Conservation (phyloP, 805 yeast species). For the Saturnispora sekii region DNA sequence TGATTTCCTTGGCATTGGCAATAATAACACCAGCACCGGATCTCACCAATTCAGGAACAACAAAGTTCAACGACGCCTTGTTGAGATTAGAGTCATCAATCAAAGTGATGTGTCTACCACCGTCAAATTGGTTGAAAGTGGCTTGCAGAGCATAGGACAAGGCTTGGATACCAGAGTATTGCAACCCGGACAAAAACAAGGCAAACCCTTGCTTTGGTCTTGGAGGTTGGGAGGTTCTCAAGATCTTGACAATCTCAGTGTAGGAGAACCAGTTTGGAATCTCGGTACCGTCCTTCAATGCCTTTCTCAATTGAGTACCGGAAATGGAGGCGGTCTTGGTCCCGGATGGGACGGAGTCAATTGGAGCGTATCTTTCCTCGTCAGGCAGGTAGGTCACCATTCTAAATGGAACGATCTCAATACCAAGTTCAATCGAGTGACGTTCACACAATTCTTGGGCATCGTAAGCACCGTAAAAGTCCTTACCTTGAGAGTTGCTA, state of each 20-base stretch:
- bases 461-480: constrained; percentile 94
- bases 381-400: constrained; percentile 96
- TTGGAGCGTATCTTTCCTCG: constrained; percentile 89
- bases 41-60: constrained; percentile 66
- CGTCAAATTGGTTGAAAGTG: constrained; percentile 80
- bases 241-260: constrained; percentile 87
- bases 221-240: constrained; percentile 90
- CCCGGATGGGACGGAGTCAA: constrained; percentile 76
- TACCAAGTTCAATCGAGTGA: constrained; percentile 67
- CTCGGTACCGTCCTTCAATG: constrained; percentile 74
- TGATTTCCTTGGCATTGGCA: constrained; percentile 38
- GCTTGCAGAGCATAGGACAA: constrained; percentile 80
- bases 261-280: constrained; percentile 97
- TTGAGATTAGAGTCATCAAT: constrained; percentile 30
- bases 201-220: constrained; percentile 85
- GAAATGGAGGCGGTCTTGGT: constrained; percentile 75
- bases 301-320: constrained; percentile 88
- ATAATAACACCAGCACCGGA: constrained; percentile 91
- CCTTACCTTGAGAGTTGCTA: constrained; percentile 73
- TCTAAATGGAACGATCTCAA: constrained; percentile 91
- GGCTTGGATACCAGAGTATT: constrained; percentile 51
- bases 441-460: constrained; percentile 83
- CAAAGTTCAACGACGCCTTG: constrained; percentile 41
- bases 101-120: constrained; percentile 70
- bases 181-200: constrained; percentile 50